A percentile compares a stretch with the other conserved stretches of the same genome.
phyloP scores from a whole-genome alignment of 371 early-diverging fungal species.

The Lichtheimia ornata region DNA sequence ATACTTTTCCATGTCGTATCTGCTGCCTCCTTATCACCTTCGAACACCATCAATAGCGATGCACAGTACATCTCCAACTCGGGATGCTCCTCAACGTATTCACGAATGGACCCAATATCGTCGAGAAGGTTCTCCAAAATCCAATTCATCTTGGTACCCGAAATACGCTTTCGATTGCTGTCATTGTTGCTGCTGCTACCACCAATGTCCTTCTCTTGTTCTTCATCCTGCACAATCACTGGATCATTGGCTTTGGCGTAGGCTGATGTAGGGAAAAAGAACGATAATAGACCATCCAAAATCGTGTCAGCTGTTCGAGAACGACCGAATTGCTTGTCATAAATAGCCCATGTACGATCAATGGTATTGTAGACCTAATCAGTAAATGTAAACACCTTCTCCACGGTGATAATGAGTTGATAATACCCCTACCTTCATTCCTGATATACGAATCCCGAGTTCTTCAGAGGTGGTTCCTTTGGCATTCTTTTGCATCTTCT shows the following conservation, averaged over 20 bases:
- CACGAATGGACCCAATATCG: constrained; percentile 56
- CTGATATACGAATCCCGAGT: constrained; percentile 65
- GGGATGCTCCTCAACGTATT: constrained; percentile 37
- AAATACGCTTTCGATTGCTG: constrained; percentile 7
- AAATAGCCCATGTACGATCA: constrained; percentile 36
- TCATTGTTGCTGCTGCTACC: constrained; percentile 14
- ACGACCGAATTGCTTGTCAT: constrained; percentile 48
- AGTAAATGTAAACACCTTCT: neutral
- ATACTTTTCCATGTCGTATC: constrained; percentile 43
- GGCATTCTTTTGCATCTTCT: constrained; percentile 60
- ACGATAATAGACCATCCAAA: constrained; percentile 45
- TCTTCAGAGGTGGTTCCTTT: constrained; percentile 56
- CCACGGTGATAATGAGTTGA: neutral
- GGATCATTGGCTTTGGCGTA: constrained; percentile 25
- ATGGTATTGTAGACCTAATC: constrained; percentile 44
- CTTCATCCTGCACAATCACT: constrained; percentile 6
- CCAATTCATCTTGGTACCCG: constrained; percentile 45
- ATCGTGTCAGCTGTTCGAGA: constrained; percentile 42
- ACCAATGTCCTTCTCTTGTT: neutral
- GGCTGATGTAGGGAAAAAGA: constrained; percentile 44
- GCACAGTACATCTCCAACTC: constrained; percentile 64
- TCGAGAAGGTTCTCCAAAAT: constrained; percentile 65
- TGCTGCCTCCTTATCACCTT: constrained; percentile 62
- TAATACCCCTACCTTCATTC: constrained; percentile 54
- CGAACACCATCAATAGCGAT: constrained; percentile 74